Evolutionary conservation across 129 eudicot genomes (phyloP), one percentile per base, ranked within the genome.

Genomic region (Oenanthe sinensis): DNA sequence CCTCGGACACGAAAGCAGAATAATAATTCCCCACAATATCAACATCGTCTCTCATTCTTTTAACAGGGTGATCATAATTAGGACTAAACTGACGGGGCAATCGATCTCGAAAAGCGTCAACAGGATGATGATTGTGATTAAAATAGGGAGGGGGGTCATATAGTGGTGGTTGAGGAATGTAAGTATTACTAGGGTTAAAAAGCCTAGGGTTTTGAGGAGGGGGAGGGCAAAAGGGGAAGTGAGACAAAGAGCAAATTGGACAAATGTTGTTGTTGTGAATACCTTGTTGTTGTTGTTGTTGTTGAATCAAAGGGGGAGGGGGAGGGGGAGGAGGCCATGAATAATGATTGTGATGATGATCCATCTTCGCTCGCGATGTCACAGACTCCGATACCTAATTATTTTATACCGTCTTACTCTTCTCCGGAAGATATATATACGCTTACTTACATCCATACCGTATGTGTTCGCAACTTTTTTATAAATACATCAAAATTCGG

Each of bases 141-240:
- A 62, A 86, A 76, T 81, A 73, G 22, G 77, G 50, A 70, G 72
- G 76, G 7, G 80, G 87, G 48, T 84, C 82, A 36, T 75, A 86
- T 28, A 33, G 84, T 0, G 84, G 90, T 12, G 75, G 81, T 68
- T 75, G 80, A 37, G 60, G 36, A 63, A 58, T 33, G 36, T 33
- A 33, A 1, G 0, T 39, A 47, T 71, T 42, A 63, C 14, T n/a
- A 30, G 49, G 72, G 73, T 24, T 50, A 54, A 83, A 45, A 2
- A 46, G 81, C 40, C 84, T 85, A 83, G 88, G 87, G 91, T 85
- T 81, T 81, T 88, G 89, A 26, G 36, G 36, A 33, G 36, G 36
- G 36, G 36, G 36, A 33, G 92, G 87, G 80, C 98, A 89, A 84
- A 93, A 87, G 0, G 98, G 98, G 86, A 89, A 93, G 89, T 93